Evolutionary conservation across 805 yeast genomes (phyloP).

Genomic region (Nakazawaea sp.): DNA sequence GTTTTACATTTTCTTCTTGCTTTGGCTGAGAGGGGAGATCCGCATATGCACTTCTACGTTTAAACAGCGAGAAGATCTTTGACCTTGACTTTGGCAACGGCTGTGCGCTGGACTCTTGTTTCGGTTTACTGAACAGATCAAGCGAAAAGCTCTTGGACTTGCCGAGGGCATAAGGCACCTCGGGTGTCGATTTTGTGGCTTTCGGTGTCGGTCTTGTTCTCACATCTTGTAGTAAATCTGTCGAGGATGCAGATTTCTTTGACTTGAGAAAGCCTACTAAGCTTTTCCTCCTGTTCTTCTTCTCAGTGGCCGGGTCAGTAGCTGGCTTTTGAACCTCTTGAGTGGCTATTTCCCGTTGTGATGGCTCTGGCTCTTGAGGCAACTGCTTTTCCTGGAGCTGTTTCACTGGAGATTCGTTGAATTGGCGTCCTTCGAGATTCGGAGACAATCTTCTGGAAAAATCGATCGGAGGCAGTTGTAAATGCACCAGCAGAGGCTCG

Average conservation of each 20-base stretch:
- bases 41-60: conserved; percentile 8
- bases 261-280: conserved; percentile 17
- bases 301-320: no score
- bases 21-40: background rate
- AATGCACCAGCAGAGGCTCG: background rate
- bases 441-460: background rate
- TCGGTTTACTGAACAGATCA: background rate
- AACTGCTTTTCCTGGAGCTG: background rate
- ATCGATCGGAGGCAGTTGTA: background rate
- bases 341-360: background rate
- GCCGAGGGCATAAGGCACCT: background rate
- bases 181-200: conserved; percentile 1
- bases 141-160: conserved; percentile 11
- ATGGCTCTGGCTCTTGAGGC: background rate
- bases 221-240: background rate
- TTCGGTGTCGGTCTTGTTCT: background rate
- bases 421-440: background rate
- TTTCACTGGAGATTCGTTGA: background rate
- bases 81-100: conserved; percentile 3
- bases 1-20: background rate
- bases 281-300: conserved; percentile 14
- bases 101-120: background rate
- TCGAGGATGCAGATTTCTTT: conserved; percentile 6
- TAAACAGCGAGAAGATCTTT: conserved; percentile 8
- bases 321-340: no score